Evolutionary conservation across 2,329 filamentous ascomycete genomes (phyloP).

Genomic region (Cephalotrichum gorgonifer): DNA sequence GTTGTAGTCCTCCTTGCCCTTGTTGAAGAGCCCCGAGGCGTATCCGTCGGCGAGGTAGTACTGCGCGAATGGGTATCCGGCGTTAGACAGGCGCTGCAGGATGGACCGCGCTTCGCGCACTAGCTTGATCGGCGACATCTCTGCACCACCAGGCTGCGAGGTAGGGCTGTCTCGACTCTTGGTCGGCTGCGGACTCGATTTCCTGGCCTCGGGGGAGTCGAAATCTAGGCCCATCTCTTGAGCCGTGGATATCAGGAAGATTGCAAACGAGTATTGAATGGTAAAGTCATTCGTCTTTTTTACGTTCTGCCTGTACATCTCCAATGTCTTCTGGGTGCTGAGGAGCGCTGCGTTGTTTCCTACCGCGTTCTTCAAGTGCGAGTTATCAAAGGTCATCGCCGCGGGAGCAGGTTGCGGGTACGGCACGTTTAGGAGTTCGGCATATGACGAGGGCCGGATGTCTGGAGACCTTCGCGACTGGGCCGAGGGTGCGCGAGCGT

Average conservation of each 20-base stretch:
- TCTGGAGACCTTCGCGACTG: constrained; percentile 47
- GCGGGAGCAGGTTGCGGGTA: constrained; percentile 69
- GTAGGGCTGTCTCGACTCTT: constrained; percentile 37
- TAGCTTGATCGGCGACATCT: constrained; percentile 52
- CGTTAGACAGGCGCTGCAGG: constrained; percentile 73
- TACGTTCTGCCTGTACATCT: constrained; percentile 95
- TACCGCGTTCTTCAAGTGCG: constrained; percentile 65
- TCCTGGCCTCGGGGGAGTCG: constrained; percentile 33
- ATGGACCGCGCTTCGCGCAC: constrained; percentile 83
- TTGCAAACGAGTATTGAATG: constrained; percentile 91
- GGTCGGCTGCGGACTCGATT: constrained; percentile 33
- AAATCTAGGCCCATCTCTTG: constrained; percentile 60
- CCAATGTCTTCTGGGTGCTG: constrained; percentile 84
- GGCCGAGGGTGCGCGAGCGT: constrained; percentile 35
- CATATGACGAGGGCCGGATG: constrained; percentile 40
- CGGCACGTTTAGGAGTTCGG: constrained; percentile 54
- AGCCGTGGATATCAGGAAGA: constrained; percentile 85
- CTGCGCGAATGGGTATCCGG: constrained; percentile 90
- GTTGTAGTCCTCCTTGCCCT: constrained; percentile 85
- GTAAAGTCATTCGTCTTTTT: constrained; percentile 91
- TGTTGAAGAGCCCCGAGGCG: constrained; percentile 88
- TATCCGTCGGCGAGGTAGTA: constrained; percentile 96
- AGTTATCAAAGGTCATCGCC: constrained; percentile 67
- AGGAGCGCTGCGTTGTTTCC: constrained; percentile 86
- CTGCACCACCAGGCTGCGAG: constrained; percentile 27